Evolutionary conservation across 306 rosid species (phyloP).

Genomic region (Sesbania bispinosa): DNA sequence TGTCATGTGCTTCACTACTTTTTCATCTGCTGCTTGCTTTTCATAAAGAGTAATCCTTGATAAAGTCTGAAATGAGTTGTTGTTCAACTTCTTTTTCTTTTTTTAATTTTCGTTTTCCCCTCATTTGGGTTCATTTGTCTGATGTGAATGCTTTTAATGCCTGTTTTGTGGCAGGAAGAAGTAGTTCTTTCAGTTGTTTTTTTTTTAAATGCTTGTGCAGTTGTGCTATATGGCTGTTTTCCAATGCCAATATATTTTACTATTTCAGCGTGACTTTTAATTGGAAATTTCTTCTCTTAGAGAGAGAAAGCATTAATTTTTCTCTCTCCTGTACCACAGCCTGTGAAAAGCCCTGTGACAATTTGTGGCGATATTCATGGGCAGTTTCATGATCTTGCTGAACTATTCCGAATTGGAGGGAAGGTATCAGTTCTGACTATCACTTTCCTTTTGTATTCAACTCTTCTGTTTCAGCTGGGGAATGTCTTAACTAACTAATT

Average conservation of each 20-base stretch:
- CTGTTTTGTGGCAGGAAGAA: constrained; percentile 10
- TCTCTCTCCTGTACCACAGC: constrained; percentile 53
- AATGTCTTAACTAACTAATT: constrained; percentile 43
- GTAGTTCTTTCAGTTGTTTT: not conserved
- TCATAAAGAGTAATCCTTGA: constrained; percentile 1
- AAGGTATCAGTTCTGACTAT: constrained; percentile 65
- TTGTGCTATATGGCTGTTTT: not conserved
- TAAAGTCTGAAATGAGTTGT: not conserved
- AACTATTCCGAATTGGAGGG: constrained; percentile 98
- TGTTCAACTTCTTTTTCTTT: not conserved
- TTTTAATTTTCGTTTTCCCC: not conserved
- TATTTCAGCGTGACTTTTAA: not conserved
- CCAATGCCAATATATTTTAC: not conserved
- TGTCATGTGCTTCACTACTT: constrained; percentile 15
- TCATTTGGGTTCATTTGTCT: not conserved
- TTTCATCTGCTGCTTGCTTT: not conserved
- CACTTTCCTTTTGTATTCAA: constrained; percentile 31
- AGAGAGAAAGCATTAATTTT: constrained; percentile 24
- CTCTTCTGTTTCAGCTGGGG: constrained; percentile 38
- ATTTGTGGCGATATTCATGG: constrained; percentile 99
- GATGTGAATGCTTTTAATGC: not conserved
- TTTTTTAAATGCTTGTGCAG: not conserved
- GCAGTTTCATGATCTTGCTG: constrained; percentile 99
- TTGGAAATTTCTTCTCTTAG: not conserved
- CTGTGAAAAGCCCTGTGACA: constrained; percentile 99